phyloP scores from a whole-genome alignment of 129 eudicot genomes.

The Centella asiatica region DNA sequence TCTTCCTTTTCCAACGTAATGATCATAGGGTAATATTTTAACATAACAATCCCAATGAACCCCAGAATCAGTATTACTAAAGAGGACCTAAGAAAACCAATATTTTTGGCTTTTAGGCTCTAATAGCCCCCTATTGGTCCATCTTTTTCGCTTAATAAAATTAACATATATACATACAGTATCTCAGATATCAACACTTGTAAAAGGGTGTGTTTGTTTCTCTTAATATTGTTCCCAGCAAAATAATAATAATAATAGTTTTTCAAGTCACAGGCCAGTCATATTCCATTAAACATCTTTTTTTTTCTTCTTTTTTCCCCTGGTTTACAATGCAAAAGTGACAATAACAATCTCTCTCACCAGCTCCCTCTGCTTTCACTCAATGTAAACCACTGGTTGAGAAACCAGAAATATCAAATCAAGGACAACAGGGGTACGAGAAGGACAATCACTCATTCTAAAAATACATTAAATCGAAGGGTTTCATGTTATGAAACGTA shows the following conservation, averaged over 20 bases:
- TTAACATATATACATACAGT: not conserved
- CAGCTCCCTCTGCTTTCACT: no score
- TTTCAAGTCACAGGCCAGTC: not conserved
- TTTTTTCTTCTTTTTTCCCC: no score
- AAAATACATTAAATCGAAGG: no score
- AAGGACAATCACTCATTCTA: no score
- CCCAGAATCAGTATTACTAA: not conserved
- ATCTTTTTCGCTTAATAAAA: conserved; percentile 1
- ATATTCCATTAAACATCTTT: not conserved
- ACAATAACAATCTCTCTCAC: no score
- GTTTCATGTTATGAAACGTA: no score
- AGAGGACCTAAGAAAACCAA: not conserved
- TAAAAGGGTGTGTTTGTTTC: not conserved
- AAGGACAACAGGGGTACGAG: no score
- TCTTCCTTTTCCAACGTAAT: not conserved
- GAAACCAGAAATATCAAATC: no score
- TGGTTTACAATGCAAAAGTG: no score
- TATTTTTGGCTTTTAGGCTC: not conserved
- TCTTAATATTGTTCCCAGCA: not conserved
- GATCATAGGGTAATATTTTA: not conserved
- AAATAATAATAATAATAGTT: no score
- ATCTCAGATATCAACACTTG: not conserved
- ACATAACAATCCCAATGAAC: not conserved
- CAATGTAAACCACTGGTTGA: no score
- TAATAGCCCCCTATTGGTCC: not conserved